Percentiles rank a stretch among this genome's conserved stretches.
These are phyloP conservation scores for Talaromyces trachyspermus DNA, from an alignment of 495 filamentous ascomycete species.

Conservation along the genomic window DNA sequence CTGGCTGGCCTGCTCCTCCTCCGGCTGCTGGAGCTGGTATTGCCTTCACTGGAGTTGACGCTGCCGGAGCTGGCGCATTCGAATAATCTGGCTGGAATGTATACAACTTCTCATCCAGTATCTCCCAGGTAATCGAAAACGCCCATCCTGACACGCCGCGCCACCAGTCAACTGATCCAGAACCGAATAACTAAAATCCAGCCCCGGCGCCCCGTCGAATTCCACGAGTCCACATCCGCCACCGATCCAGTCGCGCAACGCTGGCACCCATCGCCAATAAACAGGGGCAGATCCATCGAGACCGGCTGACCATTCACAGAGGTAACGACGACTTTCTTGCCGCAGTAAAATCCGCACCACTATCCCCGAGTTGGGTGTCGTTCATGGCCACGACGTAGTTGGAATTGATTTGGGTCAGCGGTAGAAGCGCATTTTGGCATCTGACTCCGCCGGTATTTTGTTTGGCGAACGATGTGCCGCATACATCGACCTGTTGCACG, in stretches of 20 bases:
- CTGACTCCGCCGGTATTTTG: slow-evolving; percentile 10
- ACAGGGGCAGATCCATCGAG: slow-evolving; percentile 11
- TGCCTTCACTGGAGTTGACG: too few relatives aligned
- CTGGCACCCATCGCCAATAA: slow-evolving; percentile 14
- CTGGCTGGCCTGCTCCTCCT: too few relatives aligned
- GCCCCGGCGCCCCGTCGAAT: slow-evolving; percentile 5
- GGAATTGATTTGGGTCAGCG: too few relatives aligned
- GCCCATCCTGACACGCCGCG: slow-evolving; percentile 9
- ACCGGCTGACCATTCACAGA: slow-evolving; percentile 12
- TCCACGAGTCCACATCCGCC: background rate
- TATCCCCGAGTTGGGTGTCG: slow-evolving; percentile 9
- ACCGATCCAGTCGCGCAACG: slow-evolving; percentile 9
- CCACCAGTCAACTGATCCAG: slow-evolving; percentile 8
- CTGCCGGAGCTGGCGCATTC: background rate
- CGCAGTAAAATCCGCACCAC: slow-evolving; percentile 12
- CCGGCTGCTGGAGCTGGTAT: too few relatives aligned
- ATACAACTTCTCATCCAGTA: slow-evolving; percentile 11
- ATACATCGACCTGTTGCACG: slow-evolving; percentile 8
- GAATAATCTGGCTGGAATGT: slow-evolving; percentile 9
- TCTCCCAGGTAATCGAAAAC: slow-evolving; percentile 11
- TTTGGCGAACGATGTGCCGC: slow-evolving; percentile 5
- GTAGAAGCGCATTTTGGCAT: too few relatives aligned
- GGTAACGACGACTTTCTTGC: slow-evolving; percentile 12
- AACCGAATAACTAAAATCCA: slow-evolving; percentile 12
- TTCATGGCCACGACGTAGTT: slow-evolving; percentile 15